Conservation (phyloP, 495 filamentous ascomycete genomes). For the Aspergillus saccharolyticus region DNA sequence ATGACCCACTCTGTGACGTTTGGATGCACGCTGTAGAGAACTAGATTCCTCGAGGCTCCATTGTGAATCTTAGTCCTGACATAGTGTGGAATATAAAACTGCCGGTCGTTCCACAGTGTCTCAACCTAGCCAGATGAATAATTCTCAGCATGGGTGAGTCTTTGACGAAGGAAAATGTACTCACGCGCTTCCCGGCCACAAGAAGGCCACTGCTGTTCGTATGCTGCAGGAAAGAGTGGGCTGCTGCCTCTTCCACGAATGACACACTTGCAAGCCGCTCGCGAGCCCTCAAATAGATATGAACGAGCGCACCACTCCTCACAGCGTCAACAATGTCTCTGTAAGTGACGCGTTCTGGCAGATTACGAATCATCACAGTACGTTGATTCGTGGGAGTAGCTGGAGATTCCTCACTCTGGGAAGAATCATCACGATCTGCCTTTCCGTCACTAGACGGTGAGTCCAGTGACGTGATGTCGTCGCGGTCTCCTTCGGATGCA, state of each 20-base stretch:
- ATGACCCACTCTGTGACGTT: conserved; percentile 60
- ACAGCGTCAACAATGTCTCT: conserved; percentile 61
- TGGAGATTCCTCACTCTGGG: conserved; percentile 22
- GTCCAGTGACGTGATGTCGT: conserved; percentile 30
- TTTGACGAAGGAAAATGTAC: conserved; percentile 14
- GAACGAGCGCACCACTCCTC: conserved; percentile 64
- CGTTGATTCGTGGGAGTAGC: conserved; percentile 35
- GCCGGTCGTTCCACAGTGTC: conserved; percentile 66
- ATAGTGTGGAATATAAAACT: conserved; percentile 63
- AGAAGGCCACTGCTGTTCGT: conserved; percentile 64
- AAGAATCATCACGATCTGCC: conserved; percentile 32
- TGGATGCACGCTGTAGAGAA: conserved; percentile 53
- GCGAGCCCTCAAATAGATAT: conserved; percentile 59
- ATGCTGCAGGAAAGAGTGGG: conserved; percentile 59
- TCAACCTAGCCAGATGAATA: conserved; percentile 48
- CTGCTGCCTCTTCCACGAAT: conserved; percentile 61
- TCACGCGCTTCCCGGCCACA: conserved; percentile 63
- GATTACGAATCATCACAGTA: conserved; percentile 58
- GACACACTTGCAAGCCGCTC: conserved; percentile 64
- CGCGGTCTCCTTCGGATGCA: conserved; percentile 16
- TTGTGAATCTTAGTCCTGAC: conserved; percentile 60
- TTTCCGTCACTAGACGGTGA: conserved; percentile 32
- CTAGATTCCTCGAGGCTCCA: conserved; percentile 75
- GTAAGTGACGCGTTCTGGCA: conserved; percentile 61
- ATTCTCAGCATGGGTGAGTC: neutral